Percentiles rank a stretch among this genome's conserved stretches.
Conservation (phyloP, 1,139 yeast genomes). For the Debaryomycetaceae sp. region DNA sequence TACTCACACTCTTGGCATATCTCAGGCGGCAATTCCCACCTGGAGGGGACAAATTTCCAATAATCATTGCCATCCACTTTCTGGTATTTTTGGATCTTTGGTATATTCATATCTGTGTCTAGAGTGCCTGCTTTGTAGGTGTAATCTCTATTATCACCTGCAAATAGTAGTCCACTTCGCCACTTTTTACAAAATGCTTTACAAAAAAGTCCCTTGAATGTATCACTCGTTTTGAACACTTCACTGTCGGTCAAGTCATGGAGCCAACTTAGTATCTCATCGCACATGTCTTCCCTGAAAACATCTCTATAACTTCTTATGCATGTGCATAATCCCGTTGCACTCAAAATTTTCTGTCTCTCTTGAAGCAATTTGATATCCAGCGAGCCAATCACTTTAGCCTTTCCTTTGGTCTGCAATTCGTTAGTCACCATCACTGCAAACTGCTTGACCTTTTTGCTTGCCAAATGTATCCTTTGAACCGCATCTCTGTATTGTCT, state of each 20-base stretch:
- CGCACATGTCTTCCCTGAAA: constrained; percentile 80
- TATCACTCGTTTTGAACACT: constrained; percentile 46
- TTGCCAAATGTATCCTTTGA: constrained; percentile 59
- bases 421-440: constrained; percentile 70
- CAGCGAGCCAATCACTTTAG: constrained; percentile 57
- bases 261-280: constrained; percentile 66
- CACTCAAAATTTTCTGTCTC: constrained; percentile 50
- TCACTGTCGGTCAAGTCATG: constrained; percentile 56
- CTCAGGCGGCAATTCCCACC: constrained; percentile 41
- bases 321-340: constrained; percentile 65
- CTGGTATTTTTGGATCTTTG: constrained; percentile 23
- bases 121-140: constrained; percentile 31
- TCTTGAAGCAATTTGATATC: constrained; percentile 48
- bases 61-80: constrained; percentile 16
- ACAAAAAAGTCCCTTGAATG: constrained; percentile 52
- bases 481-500: constrained; percentile 75
- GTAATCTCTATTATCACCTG: constrained; percentile 9
- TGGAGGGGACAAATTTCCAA: constrained; percentile 36
- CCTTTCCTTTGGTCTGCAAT: constrained; percentile 66
- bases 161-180: constrained; percentile 42
- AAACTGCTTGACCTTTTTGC: constrained; percentile 62
- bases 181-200: constrained; percentile 52
- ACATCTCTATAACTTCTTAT: constrained; percentile 67
- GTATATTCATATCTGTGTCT: constrained; percentile 29
- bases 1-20: constrained; percentile 47